Conservation (phyloP, 202 grass and related monocot genomes). For the Hordeum pubiflorum region DNA sequence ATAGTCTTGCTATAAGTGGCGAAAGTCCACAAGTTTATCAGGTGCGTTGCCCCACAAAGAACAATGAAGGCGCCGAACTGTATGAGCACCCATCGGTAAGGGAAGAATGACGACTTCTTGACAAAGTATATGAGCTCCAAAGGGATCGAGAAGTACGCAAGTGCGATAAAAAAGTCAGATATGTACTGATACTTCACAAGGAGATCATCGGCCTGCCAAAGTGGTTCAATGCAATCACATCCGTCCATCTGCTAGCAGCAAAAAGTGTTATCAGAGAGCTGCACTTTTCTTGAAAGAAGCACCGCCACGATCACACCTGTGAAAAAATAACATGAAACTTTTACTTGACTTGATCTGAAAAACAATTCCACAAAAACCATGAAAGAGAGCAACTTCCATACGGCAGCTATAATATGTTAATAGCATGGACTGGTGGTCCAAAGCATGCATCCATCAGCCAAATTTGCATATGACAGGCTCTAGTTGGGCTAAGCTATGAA, state of each 20-base stretch:
- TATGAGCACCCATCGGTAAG: conserved; percentile 82
- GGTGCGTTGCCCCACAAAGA: conserved; percentile 83
- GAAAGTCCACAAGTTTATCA: conserved; percentile 80
- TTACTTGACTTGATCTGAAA: neutral
- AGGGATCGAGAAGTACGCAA: conserved; percentile 87
- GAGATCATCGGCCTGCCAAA: conserved; percentile 77
- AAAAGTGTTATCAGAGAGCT: neutral
- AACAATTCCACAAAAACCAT: neutral
- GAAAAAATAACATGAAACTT: conserved; percentile 1
- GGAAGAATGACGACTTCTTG: conserved; percentile 66
- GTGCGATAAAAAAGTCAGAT: conserved; percentile 83
- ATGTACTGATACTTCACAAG: conserved; percentile 88
- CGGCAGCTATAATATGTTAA: neutral
- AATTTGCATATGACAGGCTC: neutral
- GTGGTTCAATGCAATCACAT: conserved; percentile 77
- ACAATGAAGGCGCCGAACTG: conserved; percentile 87
- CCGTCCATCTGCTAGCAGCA: conserved; percentile 46
- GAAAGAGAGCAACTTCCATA: neutral
- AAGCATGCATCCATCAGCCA: neutral
- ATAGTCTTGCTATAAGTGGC: conserved; percentile 46
- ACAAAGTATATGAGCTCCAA: conserved; percentile 94
- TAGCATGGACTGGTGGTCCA: conserved; percentile 11
- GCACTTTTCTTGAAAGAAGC: conserved; percentile 13
- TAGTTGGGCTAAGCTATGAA: neutral
- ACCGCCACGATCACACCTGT: conserved; percentile 14